A percentile compares a stretch with the other conserved stretches of the same genome.
Evolutionary conservation across 306 rosid genomes (phyloP).

Genomic region (Lotus japonicus): DNA sequence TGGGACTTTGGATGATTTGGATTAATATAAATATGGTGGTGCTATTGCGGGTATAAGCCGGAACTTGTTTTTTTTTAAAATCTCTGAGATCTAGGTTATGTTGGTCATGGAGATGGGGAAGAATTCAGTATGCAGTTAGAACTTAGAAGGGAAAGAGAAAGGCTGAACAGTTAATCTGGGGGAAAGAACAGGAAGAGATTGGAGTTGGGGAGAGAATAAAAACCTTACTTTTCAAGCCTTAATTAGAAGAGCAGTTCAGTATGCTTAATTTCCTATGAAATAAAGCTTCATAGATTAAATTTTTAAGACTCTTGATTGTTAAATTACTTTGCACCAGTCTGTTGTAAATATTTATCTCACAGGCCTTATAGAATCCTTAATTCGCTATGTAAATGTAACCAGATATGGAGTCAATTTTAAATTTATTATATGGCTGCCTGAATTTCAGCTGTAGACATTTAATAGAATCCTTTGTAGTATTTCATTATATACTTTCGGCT

Average conservation of each 20-base stretch:
- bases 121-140: background rate
- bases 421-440: background rate
- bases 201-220: background rate
- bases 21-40: background rate
- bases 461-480: conserved; percentile 1
- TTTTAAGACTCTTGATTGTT: background rate
- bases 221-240: conserved; percentile 1
- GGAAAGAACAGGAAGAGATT: background rate
- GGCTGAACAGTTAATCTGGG: background rate
- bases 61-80: background rate
- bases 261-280: background rate
- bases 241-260: background rate
- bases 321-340: background rate
- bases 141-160: background rate
- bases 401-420: background rate
- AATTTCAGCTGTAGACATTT: background rate
- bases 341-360: background rate
- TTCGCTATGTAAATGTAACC: too few species aligned
- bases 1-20: background rate
- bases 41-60: background rate
- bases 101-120: background rate
- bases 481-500: background rate
- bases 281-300: background rate
- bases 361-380: too few species aligned
- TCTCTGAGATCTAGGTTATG: background rate